Evolutionary conservation across 345 rosid species (phyloP).

Genomic region (Viola odorata): DNA sequence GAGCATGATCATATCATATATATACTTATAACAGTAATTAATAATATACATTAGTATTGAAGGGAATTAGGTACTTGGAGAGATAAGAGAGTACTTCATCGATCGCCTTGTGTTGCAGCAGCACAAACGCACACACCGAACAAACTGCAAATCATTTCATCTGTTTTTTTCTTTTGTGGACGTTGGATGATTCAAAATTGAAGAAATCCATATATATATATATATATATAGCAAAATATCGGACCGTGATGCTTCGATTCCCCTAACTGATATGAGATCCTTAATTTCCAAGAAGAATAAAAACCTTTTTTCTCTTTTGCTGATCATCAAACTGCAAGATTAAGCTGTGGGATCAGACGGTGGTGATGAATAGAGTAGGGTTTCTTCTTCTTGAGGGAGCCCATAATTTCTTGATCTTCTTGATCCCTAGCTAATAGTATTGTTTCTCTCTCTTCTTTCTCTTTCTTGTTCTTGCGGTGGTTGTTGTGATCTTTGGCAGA

Average conservation of each 20-base stretch:
- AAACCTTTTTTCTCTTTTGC: constrained; percentile 11
- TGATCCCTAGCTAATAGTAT: background rate
- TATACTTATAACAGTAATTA: too few relatives aligned
- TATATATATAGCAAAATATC: constrained; percentile 32
- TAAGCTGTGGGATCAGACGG: background rate
- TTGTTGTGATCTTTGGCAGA: background rate
- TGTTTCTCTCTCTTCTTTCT: constrained; percentile 10
- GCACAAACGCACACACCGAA: too few relatives aligned
- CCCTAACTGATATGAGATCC: constrained; percentile 25
- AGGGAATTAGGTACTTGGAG: too few relatives aligned
- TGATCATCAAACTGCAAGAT: too few relatives aligned
- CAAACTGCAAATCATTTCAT: too few relatives aligned
- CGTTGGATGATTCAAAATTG: background rate
- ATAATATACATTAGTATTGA: too few relatives aligned
- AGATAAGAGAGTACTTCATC: too few relatives aligned
- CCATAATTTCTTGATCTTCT: constrained; percentile 25
- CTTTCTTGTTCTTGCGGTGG: constrained; percentile 12
- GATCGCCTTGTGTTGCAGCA: too few relatives aligned
- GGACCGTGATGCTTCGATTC: constrained; percentile 67
- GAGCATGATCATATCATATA: too few relatives aligned
- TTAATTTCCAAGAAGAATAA: constrained; percentile 11
- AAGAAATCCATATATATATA: constrained; percentile 5
- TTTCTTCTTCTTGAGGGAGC: constrained; percentile 38
- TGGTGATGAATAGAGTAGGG: constrained; percentile 18
- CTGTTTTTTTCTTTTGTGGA: too few relatives aligned